Base-by-base conservation (phyloP, 306 rosid species). In the Trifolium repens region DNA sequence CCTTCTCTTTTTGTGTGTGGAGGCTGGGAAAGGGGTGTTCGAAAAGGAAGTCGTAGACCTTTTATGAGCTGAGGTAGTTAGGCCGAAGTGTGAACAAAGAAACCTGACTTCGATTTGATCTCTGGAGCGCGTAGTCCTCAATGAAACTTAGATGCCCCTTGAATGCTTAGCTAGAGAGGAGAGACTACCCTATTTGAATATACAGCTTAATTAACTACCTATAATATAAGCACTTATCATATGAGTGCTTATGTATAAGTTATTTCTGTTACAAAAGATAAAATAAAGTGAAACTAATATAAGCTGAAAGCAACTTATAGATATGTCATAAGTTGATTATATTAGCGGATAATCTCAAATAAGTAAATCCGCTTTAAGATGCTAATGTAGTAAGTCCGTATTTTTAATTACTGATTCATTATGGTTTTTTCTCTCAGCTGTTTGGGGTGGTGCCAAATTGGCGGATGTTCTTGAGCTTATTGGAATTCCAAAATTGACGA, bases 401-500 rank as follows among this genome's bases (percentile, higher is more conserved):
- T 69, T 68, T 44, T 22, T 70, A 27, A 60, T 69, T 12, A 70
- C 19, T 69, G 60, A 67, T 81, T 32, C 35, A 26, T 62, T 34
- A 57, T 74, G 32, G 37, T 69, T 84, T 46, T 50, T 22, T 43
- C 22, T 79, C 54, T 76, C 91, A 94, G 98, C 96, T 69, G 83
- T 87, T 19, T 94, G 97, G 98, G 92, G 97, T 61, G 98, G 98
- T 59, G 96, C 96, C 12, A 94, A 86, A 80, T 80, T 94, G 85
- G 85, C 91, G 24, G 96, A 94, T 73, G 92, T 94, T 76, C 96
- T 94, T 73, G 96, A 91, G 84, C 96, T 94, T 24, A 87, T 89
- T 32, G 97, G 98, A 84, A 71, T 94, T 67, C 84, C 92, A 14
- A 87, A 90, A 79, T 67, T 94, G 68, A 78, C 91, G 34, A 75